phyloP scores from a whole-genome alignment of 148 eudicot genomes.

The Spergularia marina region DNA sequence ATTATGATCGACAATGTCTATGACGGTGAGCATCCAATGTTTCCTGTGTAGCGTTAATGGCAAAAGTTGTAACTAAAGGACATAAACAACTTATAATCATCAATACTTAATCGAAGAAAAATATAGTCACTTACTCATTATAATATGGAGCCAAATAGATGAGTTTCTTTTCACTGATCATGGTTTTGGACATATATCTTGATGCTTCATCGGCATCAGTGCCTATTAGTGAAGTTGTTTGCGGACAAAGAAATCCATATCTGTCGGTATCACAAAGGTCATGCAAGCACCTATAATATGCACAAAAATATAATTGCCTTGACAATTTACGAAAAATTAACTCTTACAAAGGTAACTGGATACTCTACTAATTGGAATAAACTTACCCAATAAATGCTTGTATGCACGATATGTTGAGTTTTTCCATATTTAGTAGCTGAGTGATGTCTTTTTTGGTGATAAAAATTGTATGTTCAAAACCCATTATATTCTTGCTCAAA shows the following conservation, averaged over 20 bases:
- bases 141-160: neutral
- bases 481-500: neutral
- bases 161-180: neutral
- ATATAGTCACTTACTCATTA: neutral
- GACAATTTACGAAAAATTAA: too few relatives aligned
- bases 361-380: neutral
- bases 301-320: too few relatives aligned
- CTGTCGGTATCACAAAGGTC: neutral
- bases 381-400: neutral
- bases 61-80: neutral
- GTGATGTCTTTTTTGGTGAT: neutral
- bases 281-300: neutral
- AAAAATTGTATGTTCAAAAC: neutral
- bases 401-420: neutral
- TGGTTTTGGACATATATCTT: neutral
- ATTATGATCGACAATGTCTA: neutral
- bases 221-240: neutral
- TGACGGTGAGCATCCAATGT: neutral
- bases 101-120: neutral
- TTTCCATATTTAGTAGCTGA: neutral
- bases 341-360: too few relatives aligned
- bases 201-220: neutral
- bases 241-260: neutral
- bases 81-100: neutral
- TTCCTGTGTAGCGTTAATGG: neutral